Evolutionary conservation across 257 asterid genomes (phyloP).

Genomic region (Lycium barbarum): DNA sequence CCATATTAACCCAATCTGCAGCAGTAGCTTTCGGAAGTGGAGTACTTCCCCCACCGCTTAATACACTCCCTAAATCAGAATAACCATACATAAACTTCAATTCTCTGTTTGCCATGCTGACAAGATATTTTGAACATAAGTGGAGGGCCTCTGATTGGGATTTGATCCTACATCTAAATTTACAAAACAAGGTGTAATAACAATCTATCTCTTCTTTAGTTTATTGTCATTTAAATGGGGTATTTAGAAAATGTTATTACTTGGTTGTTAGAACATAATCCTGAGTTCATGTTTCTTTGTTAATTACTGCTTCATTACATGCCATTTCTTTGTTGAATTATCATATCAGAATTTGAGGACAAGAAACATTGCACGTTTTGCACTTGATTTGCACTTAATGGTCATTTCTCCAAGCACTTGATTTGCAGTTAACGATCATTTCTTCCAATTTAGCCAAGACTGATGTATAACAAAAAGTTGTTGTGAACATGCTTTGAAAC

Average conservation of each 20-base stretch:
- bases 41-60: conserved; percentile 92
- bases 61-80: conserved; percentile 66
- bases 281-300: background rate
- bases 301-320: background rate
- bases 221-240: background rate
- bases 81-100: conserved; percentile 23
- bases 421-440: background rate
- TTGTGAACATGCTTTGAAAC: background rate
- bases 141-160: background rate
- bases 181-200: background rate
- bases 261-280: conserved; percentile 5
- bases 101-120: background rate
- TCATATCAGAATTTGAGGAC: background rate
- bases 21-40: conserved; percentile 78
- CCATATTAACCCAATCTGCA: conserved; percentile 81
- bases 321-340: background rate
- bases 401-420: background rate
- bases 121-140: background rate
- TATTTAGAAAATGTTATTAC: background rate
- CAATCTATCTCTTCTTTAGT: background rate
- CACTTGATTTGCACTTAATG: background rate
- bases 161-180: background rate
- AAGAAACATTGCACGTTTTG: background rate
- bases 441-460: conserved; percentile 3
- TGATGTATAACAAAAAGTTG: conserved; percentile 22